phyloP scores from a whole-genome alignment of 495 filamentous ascomycete species.

The Penicillium cataractarum region DNA sequence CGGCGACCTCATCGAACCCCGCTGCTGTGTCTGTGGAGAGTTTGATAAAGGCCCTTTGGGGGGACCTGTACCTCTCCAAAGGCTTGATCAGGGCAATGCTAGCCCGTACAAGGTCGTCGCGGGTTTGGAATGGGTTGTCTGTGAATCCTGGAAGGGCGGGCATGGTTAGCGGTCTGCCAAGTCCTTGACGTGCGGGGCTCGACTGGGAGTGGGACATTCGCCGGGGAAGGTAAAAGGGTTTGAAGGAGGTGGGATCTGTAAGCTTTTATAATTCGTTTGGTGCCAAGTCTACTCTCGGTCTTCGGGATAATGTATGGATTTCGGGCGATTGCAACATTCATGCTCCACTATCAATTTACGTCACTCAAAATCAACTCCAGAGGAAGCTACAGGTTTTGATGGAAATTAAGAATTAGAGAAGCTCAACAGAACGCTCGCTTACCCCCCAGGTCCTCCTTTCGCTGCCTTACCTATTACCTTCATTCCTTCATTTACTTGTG shows the following conservation, averaged over 20 bases:
- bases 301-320: neutral
- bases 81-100: neutral
- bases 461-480: neutral
- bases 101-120: conserved; percentile 3
- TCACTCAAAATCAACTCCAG: neutral
- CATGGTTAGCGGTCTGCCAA: conserved; percentile 7
- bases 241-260: neutral
- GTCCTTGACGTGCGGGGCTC: neutral
- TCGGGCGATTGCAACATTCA: neutral
- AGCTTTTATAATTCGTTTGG: neutral
- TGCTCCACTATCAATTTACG: neutral
- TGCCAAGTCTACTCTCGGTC: neutral
- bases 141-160: conserved; percentile 6
- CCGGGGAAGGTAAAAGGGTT: neutral
- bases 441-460: neutral
- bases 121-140: conserved; percentile 5
- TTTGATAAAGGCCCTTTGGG: conserved; percentile 6
- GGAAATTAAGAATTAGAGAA: neutral
- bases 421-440: neutral
- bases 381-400: neutral
- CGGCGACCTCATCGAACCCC: neutral
- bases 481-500: neutral
- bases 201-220: neutral
- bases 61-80: conserved; percentile 1
- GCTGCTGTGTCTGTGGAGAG: neutral